Percentiles rank a stretch among this genome's conserved stretches.
Evolutionary conservation across 1,284 basidiomycete species (phyloP).

Genomic region (Fomitopsis schrenkii): DNA sequence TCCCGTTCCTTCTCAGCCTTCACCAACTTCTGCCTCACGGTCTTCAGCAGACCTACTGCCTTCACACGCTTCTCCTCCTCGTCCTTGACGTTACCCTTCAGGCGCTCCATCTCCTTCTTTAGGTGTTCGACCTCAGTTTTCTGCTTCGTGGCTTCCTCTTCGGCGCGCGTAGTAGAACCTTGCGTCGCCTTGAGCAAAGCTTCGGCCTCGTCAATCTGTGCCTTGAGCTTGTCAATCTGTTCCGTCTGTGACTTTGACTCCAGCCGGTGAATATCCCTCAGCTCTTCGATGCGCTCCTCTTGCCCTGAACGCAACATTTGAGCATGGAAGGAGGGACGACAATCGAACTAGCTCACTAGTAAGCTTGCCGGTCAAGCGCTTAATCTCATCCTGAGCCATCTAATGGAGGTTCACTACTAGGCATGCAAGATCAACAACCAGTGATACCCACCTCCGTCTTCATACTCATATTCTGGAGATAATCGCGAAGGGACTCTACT

Average conservation of each 20-base stretch:
- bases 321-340: background rate
- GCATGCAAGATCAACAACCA: background rate
- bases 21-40: conserved; percentile 88
- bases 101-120: conserved; percentile 56
- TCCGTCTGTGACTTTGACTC: conserved; percentile 75
- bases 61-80: conserved; percentile 97
- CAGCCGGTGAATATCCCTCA: conserved; percentile 76
- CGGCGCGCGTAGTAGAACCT: conserved; percentile 37
- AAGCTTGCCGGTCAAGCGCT: conserved; percentile 66
- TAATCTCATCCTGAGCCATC: conserved; percentile 72
- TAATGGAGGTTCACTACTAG: conserved; percentile 24
- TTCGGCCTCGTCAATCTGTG: conserved; percentile 69
- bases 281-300: conserved; percentile 78
- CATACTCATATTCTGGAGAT: conserved; percentile 61
- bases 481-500: conserved; percentile 64
- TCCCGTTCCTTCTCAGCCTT: conserved; percentile 92
- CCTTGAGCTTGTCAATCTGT: conserved; percentile 65
- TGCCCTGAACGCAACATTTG: conserved; percentile 52
- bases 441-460: conserved; percentile 61
- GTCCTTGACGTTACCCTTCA: conserved; percentile 69
- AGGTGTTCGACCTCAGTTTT: conserved; percentile 54
- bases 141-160: conserved; percentile 45
- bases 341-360: conserved; percentile 46
- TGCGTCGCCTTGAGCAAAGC: conserved; percentile 58
- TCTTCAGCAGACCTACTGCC: conserved; percentile 85